Percentiles rank a stretch among this genome's conserved stretches.
These are phyloP conservation scores for Lipomyces starkeyi DNA, from an alignment of 805 yeast genomes.

Conservation along the genomic window DNA sequence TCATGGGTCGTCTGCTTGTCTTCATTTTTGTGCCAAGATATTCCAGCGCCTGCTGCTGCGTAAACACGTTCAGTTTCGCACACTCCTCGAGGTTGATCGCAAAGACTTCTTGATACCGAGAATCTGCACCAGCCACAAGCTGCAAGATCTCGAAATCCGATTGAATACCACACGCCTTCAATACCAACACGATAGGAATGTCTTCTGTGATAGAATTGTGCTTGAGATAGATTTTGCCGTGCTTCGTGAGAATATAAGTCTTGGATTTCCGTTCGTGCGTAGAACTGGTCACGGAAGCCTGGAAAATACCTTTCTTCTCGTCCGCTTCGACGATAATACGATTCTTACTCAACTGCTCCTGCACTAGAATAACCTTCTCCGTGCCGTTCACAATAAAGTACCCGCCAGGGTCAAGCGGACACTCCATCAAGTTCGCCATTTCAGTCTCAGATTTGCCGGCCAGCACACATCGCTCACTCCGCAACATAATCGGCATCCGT, in stretches of 20 bases:
- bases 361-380: constrained; percentile 94
- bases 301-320: constrained; percentile 90
- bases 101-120: constrained; percentile 88
- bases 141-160: constrained; percentile 94
- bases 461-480: constrained; percentile 89
- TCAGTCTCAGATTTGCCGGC: constrained; percentile 75
- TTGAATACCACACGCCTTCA: constrained; percentile 93
- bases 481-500: constrained; percentile 97
- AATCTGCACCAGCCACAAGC: constrained; percentile 87
- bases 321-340: constrained; percentile 98
- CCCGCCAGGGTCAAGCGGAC: constrained; percentile 99
- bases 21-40: constrained; percentile 90
- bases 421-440: constrained; percentile 90
- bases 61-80: constrained; percentile 78
- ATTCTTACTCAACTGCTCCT: constrained; percentile 94
- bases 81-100: constrained; percentile 95
- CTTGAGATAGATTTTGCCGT: constrained; percentile 85
- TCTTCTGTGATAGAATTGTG: constrained; percentile 97
- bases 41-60: constrained; percentile 93
- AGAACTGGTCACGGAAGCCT: constrained; percentile 96
- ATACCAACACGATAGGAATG: constrained; percentile 87
- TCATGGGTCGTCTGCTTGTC: constrained; percentile 84
- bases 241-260: constrained; percentile 92
- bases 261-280: constrained; percentile 98
- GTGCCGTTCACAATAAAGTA: constrained; percentile 98